Evolutionary conservation across 1,139 yeast species (phyloP).

Genomic region (Sugiyamaella sp.): DNA sequence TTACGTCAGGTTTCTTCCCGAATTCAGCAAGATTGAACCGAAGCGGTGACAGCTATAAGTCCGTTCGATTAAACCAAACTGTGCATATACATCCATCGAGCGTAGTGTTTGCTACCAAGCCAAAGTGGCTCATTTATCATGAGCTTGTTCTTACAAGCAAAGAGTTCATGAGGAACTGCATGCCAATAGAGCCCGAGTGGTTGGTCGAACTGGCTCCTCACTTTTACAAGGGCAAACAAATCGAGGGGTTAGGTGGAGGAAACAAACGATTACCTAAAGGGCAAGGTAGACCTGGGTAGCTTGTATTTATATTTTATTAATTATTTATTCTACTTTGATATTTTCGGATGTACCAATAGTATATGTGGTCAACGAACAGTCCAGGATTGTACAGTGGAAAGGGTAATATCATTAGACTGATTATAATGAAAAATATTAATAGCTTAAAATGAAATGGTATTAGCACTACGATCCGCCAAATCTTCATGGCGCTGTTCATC

Average conservation of each 20-base stretch:
- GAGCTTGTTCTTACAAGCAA: constrained; percentile 84
- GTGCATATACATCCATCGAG: constrained; percentile 88
- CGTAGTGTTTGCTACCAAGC: constrained; percentile 58
- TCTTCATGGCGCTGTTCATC: too few relatives aligned
- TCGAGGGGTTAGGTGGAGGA: constrained; percentile 27
- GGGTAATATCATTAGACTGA: too few relatives aligned
- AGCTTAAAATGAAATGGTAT: too few relatives aligned
- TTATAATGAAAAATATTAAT: too few relatives aligned
- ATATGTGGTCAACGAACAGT: too few relatives aligned
- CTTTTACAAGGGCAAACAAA: constrained; percentile 43
- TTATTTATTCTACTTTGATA: background rate
- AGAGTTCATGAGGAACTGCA: constrained; percentile 87
- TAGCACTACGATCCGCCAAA: too few relatives aligned
- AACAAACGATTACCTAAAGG: constrained; percentile 22
- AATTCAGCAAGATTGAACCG: constrained; percentile 71
- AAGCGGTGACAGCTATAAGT: constrained; percentile 71
- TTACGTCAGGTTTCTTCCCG: constrained; percentile 82
- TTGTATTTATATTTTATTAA: background rate
- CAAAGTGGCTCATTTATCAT: constrained; percentile 72
- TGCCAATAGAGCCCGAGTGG: constrained; percentile 72
- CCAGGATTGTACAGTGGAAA: too few relatives aligned
- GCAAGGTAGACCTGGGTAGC: constrained; percentile 4
- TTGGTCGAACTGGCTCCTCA: constrained; percentile 67
- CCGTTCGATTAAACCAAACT: constrained; percentile 63
- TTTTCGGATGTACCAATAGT: too few relatives aligned